Percentiles rank a stretch among this genome's conserved stretches.
These are phyloP conservation scores for Chenopodium suecicum DNA, from an alignment of 148 eudicot species.

Conservation along the genomic window DNA sequence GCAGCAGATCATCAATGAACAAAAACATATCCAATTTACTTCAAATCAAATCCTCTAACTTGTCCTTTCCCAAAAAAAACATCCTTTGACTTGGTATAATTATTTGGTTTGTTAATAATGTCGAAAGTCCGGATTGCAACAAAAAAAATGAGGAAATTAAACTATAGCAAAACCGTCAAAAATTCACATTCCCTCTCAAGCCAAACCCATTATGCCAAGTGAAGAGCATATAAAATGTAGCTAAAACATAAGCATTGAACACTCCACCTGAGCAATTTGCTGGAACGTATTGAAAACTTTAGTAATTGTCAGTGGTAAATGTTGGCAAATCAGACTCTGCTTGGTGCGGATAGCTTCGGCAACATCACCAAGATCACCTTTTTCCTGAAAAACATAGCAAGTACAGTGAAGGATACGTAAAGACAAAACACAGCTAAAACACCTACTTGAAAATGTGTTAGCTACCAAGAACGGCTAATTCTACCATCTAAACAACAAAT, in stretches of 20 bases:
- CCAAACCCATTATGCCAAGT: neutral
- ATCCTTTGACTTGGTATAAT: too few relatives aligned
- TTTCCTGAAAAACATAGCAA: constrained; percentile 36
- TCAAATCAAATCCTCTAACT: neutral
- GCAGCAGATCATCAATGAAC: neutral
- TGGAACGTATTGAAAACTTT: constrained; percentile 78
- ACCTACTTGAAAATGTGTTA: neutral
- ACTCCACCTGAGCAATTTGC: constrained; percentile 67
- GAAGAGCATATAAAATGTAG: neutral
- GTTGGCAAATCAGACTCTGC: constrained; percentile 76
- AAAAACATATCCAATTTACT: neutral
- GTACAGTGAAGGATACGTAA: neutral
- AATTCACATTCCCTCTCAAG: neutral
- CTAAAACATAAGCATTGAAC: neutral
- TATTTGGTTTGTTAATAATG: too few relatives aligned
- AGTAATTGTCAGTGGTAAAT: constrained; percentile 64
- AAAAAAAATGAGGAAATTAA: neutral
- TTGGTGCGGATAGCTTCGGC: constrained; percentile 80
- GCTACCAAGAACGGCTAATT: neutral
- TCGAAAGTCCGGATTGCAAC: neutral
- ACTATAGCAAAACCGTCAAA: neutral
- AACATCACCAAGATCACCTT: constrained; percentile 92
- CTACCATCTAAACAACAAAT: neutral
- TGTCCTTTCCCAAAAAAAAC: too few relatives aligned
- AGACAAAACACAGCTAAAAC: neutral